Conservation (phyloP, 495 filamentous ascomycete genomes). For the Penicillium simplicissimum region DNA sequence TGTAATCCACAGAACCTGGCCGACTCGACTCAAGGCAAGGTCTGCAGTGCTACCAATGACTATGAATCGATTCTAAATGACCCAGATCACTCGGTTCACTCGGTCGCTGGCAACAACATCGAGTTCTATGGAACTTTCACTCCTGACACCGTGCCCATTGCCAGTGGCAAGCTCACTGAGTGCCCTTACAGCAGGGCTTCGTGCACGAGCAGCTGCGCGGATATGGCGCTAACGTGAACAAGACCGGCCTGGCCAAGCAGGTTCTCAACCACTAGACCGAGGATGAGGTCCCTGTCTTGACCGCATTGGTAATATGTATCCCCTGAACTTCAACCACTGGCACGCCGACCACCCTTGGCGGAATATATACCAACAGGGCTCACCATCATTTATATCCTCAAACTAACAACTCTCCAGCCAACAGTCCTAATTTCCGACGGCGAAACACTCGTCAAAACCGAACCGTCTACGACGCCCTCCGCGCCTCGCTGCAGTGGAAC, state of each 20-base stretch:
- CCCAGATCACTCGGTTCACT: constrained; percentile 53
- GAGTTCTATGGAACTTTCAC: constrained; percentile 49
- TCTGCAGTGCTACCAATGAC: constrained; percentile 43
- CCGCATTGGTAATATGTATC: constrained; percentile 50
- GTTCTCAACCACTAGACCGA: constrained; percentile 54
- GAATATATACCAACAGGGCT: constrained; percentile 26
- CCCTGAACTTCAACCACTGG: constrained; percentile 55
- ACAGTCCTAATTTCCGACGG: constrained; percentile 48
- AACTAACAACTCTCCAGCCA: constrained; percentile 30
- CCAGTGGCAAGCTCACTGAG: constrained; percentile 27
- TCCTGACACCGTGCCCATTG: constrained; percentile 43
- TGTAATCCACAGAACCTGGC: constrained; percentile 47
- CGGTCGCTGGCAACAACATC: constrained; percentile 52
- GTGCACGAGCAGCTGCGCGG: constrained; percentile 47
- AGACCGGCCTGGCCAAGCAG: constrained; percentile 40
- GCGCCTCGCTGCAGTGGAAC: constrained; percentile 46
- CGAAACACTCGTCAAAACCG: constrained; percentile 49
- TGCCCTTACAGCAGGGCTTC: constrained; percentile 44
- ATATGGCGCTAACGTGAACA: constrained; percentile 34
- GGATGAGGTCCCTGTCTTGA: constrained; percentile 49
- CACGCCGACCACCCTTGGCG: constrained; percentile 50
- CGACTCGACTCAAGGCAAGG: constrained; percentile 36
- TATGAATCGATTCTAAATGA: constrained; percentile 50
- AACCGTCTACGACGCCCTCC: constrained; percentile 51
- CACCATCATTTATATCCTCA: not conserved